phyloP scores from a whole-genome alignment of 192 early-diverging fungal species.

The Chytriomyces confervae region DNA sequence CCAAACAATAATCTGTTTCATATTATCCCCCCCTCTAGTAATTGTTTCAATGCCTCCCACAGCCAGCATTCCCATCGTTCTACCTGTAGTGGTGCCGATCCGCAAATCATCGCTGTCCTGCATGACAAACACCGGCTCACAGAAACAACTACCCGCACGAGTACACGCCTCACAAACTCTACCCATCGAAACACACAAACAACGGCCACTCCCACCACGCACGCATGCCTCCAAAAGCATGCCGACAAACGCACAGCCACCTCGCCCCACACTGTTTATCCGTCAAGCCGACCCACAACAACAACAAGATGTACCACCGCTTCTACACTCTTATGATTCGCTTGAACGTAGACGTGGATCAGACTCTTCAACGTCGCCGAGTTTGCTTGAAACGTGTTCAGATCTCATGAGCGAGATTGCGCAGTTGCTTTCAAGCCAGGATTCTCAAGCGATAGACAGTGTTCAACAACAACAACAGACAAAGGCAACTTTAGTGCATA shows the following conservation, averaged over 20 bases:
- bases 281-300: not conserved
- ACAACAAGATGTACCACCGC: too few species aligned
- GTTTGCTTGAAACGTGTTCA: not conserved
- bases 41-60: too few species aligned
- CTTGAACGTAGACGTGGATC: not conserved
- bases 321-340: not conserved
- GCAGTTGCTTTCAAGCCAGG: not conserved
- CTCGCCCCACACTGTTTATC: not conserved
- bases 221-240: not conserved
- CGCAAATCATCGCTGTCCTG: not conserved
- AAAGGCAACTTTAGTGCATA: too few species aligned
- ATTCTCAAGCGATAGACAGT: not conserved
- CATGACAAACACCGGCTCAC: not conserved
- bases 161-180: not conserved
- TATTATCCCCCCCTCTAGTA: too few species aligned
- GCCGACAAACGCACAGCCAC: not conserved
- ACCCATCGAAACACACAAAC: too few species aligned
- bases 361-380: not conserved
- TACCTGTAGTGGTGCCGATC: not conserved
- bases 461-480: too few species aligned
- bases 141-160: not conserved
- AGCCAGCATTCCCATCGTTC: too few species aligned
- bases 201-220: too few species aligned
- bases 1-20: too few species aligned
- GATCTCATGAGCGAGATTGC: not conserved